Conservation (phyloP, 805 yeast genomes). For the Ogataea glucozyma region DNA sequence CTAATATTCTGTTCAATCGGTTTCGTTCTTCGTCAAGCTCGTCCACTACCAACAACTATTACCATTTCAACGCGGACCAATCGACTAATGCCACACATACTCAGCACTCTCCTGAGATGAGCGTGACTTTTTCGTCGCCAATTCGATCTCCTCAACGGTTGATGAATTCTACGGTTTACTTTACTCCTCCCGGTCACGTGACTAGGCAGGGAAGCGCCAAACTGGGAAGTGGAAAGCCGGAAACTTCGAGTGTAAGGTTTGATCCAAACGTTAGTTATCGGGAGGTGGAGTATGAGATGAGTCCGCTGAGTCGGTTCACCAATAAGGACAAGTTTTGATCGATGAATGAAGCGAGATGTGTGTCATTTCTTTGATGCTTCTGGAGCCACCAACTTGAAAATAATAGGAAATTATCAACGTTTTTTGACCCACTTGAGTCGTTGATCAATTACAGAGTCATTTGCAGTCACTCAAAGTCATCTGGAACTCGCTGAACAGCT, state of each 20-base stretch:
- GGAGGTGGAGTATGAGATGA: conserved; percentile 20
- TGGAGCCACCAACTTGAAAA: no score
- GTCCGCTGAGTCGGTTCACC: conserved; percentile 24
- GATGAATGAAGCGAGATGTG: not conserved
- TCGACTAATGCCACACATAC: conserved; percentile 7
- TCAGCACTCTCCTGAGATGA: conserved; percentile 8
- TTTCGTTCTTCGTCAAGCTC: conserved; percentile 27
- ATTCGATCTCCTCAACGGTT: conserved; percentile 20
- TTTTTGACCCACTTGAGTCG: no score
- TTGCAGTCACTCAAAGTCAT: no score
- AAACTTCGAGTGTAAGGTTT: conserved; percentile 30
- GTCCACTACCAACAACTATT: conserved; percentile 30
- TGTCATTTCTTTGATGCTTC: no score
- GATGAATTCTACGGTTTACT: conserved; percentile 24
- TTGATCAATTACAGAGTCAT: no score
- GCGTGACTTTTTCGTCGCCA: conserved; percentile 1
- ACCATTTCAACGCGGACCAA: conserved; percentile 24
- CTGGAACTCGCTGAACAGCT: no score
- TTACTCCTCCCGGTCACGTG: conserved; percentile 23
- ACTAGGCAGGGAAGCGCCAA: conserved; percentile 9
- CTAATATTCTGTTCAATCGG: conserved; percentile 31
- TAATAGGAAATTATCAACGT: no score
- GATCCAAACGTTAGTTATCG: conserved; percentile 34
- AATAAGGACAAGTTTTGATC: conserved; percentile 22
- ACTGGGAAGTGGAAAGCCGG: no score